These are phyloP conservation scores for Blastobotrys mokoenaii DNA, from an alignment of 805 yeast species.

Conservation along the genomic window DNA sequence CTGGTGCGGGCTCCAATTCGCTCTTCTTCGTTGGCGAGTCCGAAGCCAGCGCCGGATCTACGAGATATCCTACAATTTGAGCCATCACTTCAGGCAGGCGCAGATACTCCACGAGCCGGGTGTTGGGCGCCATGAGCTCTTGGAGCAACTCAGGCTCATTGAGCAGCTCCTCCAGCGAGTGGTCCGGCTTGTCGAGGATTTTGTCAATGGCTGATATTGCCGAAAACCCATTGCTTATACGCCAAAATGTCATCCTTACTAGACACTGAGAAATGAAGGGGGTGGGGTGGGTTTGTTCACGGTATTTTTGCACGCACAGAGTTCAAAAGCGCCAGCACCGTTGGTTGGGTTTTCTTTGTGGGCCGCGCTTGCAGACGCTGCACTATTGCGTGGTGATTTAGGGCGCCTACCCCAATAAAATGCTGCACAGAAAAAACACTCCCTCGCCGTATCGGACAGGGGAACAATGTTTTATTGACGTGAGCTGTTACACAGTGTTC, in stretches of 20 bases:
- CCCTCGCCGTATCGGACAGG: too few species aligned
- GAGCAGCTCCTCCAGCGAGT: slow-evolving; percentile 41
- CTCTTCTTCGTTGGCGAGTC: slow-evolving; percentile 10
- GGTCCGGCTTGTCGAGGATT: slow-evolving; percentile 40
- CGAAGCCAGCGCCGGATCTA: slow-evolving; percentile 16
- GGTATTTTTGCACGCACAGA: too few species aligned
- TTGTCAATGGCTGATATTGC: slow-evolving; percentile 47
- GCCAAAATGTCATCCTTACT: slow-evolving; percentile 46
- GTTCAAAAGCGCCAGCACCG: too few species aligned
- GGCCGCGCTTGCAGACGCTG: too few species aligned
- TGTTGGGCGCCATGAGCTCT: slow-evolving; percentile 63
- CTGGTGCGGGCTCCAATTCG: slow-evolving; percentile 1
- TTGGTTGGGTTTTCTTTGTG: too few species aligned
- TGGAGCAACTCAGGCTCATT: slow-evolving; percentile 71
- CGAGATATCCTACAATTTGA: slow-evolving; percentile 40
- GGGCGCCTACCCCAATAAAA: too few species aligned
- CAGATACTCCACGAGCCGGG: slow-evolving; percentile 68
- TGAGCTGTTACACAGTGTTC: too few species aligned
- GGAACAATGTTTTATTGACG: too few species aligned
- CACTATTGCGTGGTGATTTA: too few species aligned
- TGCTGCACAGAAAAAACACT: too few species aligned
- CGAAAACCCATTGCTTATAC: slow-evolving; percentile 49
- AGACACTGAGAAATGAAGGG: not conserved
- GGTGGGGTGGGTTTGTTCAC: too few species aligned
- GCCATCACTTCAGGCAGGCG: slow-evolving; percentile 68